Percentiles rank a stretch among this genome's conserved stretches.
Evolutionary conservation across 2,329 filamentous ascomycete species (phyloP).

Genomic region (Colletotrichum simmondsii): DNA sequence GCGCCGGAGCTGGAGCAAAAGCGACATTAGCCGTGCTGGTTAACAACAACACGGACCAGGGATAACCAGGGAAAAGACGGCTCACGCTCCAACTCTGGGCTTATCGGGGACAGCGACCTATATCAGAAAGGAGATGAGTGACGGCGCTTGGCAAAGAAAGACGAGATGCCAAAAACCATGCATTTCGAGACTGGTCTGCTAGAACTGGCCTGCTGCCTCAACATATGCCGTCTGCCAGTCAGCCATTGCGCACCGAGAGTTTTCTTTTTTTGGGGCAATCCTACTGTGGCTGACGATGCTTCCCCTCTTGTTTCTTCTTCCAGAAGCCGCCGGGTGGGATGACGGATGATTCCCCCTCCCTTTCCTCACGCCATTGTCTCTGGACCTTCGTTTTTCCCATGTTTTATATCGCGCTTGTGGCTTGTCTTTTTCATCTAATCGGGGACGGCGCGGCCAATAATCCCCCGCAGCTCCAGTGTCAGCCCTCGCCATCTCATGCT

Average conservation of each 20-base stretch:
- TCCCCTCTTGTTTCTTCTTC: slow-evolving; percentile 21
- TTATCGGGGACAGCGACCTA: slow-evolving; percentile 17
- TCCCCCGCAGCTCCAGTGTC: slow-evolving; percentile 12
- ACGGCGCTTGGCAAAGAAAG: neutral
- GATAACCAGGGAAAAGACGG: slow-evolving; percentile 13
- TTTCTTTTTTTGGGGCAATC: slow-evolving; percentile 17
- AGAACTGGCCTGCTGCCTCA: neutral
- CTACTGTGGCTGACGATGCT: slow-evolving; percentile 19
- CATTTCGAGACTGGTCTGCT: neutral
- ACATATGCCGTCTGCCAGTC: slow-evolving; percentile 7
- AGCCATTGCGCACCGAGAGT: neutral
- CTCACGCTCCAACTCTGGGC: slow-evolving; percentile 11
- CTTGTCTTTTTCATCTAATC: slow-evolving; percentile 24
- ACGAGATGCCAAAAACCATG: neutral
- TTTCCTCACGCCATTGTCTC: slow-evolving; percentile 24
- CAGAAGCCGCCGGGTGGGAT: slow-evolving; percentile 11
- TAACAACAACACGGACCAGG: slow-evolving; percentile 10
- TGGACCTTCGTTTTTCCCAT: slow-evolving; percentile 18
- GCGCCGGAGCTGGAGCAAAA: slow-evolving; percentile 1
- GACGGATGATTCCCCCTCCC: slow-evolving; percentile 26
- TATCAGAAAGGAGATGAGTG: slow-evolving; percentile 21
- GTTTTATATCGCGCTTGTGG: slow-evolving; percentile 25
- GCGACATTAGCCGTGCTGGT: slow-evolving; percentile 1
- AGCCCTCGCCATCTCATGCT: slow-evolving; percentile 21
- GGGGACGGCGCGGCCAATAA: slow-evolving; percentile 20